A percentile compares a stretch with the other conserved stretches of the same genome.
phyloP scores from a whole-genome alignment of 371 early-diverging fungal species.

The Funneliformis caledonium region DNA sequence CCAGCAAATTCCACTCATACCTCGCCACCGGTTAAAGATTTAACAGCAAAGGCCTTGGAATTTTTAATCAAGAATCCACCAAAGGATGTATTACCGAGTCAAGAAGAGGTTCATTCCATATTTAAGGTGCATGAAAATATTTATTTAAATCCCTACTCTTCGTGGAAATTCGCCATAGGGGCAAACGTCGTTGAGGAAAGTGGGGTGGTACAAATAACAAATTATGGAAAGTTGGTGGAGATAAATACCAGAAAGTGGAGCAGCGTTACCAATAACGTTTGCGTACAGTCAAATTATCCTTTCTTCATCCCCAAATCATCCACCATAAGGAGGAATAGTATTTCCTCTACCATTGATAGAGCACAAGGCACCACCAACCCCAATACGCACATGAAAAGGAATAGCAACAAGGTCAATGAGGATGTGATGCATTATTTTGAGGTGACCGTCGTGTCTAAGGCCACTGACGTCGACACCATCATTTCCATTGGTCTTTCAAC shows the following conservation, averaged over 20 bases:
- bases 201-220: background rate
- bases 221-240: slow-evolving; percentile 12
- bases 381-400: background rate
- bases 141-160: background rate
- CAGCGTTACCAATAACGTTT: background rate
- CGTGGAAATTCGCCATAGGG: background rate
- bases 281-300: slow-evolving; percentile 24
- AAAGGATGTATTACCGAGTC: background rate
- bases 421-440: slow-evolving; percentile 33
- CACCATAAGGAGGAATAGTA: background rate
- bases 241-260: background rate
- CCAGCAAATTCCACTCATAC: background rate
- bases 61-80: background rate
- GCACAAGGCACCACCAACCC: background rate
- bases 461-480: background rate
- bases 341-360: background rate
- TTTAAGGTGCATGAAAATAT: background rate
- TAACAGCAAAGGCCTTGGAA: background rate
- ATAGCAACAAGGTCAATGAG: background rate
- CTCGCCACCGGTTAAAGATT: background rate
- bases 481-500: slow-evolving; percentile 25
- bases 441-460: background rate
- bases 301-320: slow-evolving; percentile 12
- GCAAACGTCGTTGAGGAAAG: background rate
- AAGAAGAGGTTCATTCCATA: background rate